Percentiles rank a stretch among this genome's conserved stretches.
Conservation (phyloP, 176 grass and related monocot species). For the Musa itinerans region DNA sequence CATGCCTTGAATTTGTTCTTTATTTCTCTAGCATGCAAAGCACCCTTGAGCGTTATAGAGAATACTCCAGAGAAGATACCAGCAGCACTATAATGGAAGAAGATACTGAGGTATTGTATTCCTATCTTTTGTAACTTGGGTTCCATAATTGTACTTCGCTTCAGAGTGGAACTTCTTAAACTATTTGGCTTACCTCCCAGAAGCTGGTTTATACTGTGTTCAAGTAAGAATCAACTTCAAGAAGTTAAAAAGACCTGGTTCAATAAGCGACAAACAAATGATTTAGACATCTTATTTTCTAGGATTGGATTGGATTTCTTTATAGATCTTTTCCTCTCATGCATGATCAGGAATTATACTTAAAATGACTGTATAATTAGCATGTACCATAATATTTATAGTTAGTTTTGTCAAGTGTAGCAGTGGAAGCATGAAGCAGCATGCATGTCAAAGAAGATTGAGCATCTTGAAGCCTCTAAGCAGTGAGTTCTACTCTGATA, state of each 20-base stretch:
- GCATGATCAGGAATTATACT: neutral
- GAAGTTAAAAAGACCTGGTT: too few relatives aligned
- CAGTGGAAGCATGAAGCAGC: constrained; percentile 13
- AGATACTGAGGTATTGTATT: neutral
- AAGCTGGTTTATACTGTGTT: too few relatives aligned
- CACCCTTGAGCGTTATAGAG: constrained; percentile 2
- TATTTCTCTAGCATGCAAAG: constrained; percentile 8
- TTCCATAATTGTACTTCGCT: neutral
- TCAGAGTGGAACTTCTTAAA: neutral
- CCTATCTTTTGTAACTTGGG: neutral
- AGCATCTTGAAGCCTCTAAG: constrained; percentile 24
- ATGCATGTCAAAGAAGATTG: constrained; percentile 25
- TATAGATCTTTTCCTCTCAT: neutral
- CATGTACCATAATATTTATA: neutral
- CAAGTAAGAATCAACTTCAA: too few relatives aligned
- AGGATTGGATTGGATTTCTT: too few relatives aligned
- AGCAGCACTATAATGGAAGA: neutral
- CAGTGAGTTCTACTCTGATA: constrained; percentile 13
- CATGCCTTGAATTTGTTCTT: neutral
- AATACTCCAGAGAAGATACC: neutral
- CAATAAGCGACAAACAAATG: too few relatives aligned
- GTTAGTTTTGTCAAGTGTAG: constrained; percentile 19
- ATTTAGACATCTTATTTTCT: too few relatives aligned
- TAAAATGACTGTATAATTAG: neutral
- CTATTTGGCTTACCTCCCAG: neutral